Evolutionary conservation across 495 filamentous ascomycete species (phyloP).

Genomic region (Penicillium paradoxum): DNA sequence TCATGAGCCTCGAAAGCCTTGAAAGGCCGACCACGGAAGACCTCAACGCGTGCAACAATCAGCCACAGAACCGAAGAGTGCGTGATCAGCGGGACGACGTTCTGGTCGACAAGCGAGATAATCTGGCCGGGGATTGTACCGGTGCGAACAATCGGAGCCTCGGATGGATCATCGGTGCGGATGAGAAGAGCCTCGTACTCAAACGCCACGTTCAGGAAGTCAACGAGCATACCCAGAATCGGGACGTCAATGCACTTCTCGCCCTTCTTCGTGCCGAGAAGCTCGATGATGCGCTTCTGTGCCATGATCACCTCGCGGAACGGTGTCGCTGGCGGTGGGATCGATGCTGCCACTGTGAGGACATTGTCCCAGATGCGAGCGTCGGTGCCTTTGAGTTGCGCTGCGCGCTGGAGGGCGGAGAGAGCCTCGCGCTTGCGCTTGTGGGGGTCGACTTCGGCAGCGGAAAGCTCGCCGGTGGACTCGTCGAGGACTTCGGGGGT

Average conservation of each 20-base stretch:
- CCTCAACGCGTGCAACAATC: constrained; percentile 61
- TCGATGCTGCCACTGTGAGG: constrained; percentile 73
- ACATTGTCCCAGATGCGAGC: constrained; percentile 96
- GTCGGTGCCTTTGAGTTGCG: constrained; percentile 71
- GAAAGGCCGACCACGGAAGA: constrained; percentile 61
- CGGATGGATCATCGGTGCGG: constrained; percentile 12
- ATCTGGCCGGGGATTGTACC: constrained; percentile 50
- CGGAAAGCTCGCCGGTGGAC: constrained; percentile 13
- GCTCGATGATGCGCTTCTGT: constrained; percentile 65
- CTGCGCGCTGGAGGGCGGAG: constrained; percentile 76
- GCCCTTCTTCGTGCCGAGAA: constrained; percentile 60
- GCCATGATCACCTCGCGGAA: constrained; percentile 70
- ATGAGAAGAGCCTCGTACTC: constrained; percentile 38
- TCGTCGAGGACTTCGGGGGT: constrained; percentile 27
- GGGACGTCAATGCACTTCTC: constrained; percentile 75
- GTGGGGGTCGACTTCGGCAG: constrained; percentile 45
- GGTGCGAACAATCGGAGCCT: constrained; percentile 32
- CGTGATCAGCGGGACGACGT: constrained; percentile 78
- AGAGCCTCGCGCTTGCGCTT: constrained; percentile 69
- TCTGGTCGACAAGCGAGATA: constrained; percentile 65
- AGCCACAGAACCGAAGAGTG: constrained; percentile 69
- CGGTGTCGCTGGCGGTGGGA: constrained; percentile 64
- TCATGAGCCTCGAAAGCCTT: constrained; percentile 78
- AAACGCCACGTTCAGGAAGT: constrained; percentile 57
- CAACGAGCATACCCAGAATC: constrained; percentile 64